Evolutionary conservation across 1,139 yeast species (phyloP).

Genomic region (Saccharomyces hybrid): DNA sequence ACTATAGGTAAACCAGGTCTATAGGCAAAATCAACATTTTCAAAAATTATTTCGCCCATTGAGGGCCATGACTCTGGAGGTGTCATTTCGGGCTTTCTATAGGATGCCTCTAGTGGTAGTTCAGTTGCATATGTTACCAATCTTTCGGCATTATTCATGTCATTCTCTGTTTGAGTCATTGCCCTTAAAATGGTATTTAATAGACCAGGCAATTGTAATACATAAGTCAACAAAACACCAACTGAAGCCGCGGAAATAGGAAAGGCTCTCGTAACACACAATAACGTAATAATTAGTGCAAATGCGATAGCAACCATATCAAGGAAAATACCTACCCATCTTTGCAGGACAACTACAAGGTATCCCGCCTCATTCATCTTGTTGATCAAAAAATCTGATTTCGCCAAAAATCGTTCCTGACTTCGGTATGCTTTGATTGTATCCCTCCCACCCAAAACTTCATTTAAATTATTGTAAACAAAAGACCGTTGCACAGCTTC

Average conservation of each 20-base stretch:
- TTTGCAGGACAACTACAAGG: slow-evolving; percentile 59
- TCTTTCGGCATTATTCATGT: slow-evolving; percentile 83
- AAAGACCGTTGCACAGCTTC: slow-evolving; percentile 72
- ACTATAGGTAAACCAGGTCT: slow-evolving; percentile 73
- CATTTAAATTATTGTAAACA: slow-evolving; percentile 73
- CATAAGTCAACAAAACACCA: slow-evolving; percentile 65
- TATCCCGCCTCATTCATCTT: slow-evolving; percentile 67
- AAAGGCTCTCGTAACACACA: slow-evolving; percentile 62
- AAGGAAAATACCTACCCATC: slow-evolving; percentile 68
- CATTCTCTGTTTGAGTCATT: slow-evolving; percentile 66
- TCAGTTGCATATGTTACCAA: slow-evolving; percentile 63
- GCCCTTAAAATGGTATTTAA: slow-evolving; percentile 47
- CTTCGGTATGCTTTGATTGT: slow-evolving; percentile 61
- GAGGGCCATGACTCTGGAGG: slow-evolving; percentile 61
- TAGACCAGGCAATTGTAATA: slow-evolving; percentile 47
- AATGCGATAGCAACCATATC: slow-evolving; percentile 46
- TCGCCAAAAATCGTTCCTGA: slow-evolving; percentile 43
- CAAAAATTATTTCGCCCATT: slow-evolving; percentile 49
- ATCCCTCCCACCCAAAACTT: slow-evolving; percentile 61
- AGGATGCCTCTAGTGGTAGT: slow-evolving; percentile 57
- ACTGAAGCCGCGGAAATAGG: slow-evolving; percentile 58
- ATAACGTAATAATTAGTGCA: slow-evolving; percentile 44
- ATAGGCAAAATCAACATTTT: slow-evolving; percentile 56
- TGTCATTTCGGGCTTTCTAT: slow-evolving; percentile 43
- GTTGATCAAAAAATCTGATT: slow-evolving; percentile 47